Evolutionary conservation across 2,329 filamentous ascomycete species (phyloP).

Genomic region (Graphilbum fragrans): DNA sequence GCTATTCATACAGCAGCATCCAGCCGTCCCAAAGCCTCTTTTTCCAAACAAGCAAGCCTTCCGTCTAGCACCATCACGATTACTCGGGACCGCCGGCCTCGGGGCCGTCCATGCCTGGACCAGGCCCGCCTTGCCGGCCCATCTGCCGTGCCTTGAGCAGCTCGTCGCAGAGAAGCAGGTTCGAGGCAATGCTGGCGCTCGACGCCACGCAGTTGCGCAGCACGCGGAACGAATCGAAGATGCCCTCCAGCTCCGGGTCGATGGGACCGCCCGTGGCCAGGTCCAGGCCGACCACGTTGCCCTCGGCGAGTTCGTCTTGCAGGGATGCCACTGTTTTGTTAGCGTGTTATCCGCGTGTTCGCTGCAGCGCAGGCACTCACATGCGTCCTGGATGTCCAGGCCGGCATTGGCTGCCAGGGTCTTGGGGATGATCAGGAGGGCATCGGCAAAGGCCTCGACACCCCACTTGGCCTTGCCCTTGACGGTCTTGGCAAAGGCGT

Average conservation of each 20-base stretch:
- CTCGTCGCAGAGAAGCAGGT: conserved; percentile 91
- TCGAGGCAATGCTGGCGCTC: conserved; percentile 88
- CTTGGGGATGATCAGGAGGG: conserved; percentile 91
- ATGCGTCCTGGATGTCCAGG: conserved; percentile 89
- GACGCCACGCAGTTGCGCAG: conserved; percentile 88
- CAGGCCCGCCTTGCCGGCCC: conserved; percentile 52
- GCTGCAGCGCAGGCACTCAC: conserved; percentile 39
- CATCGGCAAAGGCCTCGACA: conserved; percentile 89
- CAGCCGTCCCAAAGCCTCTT: not conserved
- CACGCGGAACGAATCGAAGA: conserved; percentile 94
- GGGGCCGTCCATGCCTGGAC: conserved; percentile 52
- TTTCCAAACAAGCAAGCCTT: not conserved
- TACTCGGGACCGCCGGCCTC: conserved; percentile 38
- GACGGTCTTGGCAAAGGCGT: conserved; percentile 76
- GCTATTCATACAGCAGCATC: conserved; percentile 23
- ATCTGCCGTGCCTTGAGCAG: conserved; percentile 96
- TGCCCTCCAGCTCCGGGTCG: conserved; percentile 85
- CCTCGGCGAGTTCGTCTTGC: conserved; percentile 75
- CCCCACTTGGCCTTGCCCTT: conserved; percentile 98
- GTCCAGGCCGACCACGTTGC: conserved; percentile 77
- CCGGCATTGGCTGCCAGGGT: conserved; percentile 92
- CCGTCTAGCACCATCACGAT: conserved; percentile 15
- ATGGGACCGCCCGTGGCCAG: conserved; percentile 81
- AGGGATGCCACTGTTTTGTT: conserved; percentile 58
- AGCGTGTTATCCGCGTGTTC: conserved; percentile 2